These are phyloP conservation scores for Moesziomyces sp. DNA, from an alignment of 1,284 basidiomycete genomes.

Conservation along the genomic window DNA sequence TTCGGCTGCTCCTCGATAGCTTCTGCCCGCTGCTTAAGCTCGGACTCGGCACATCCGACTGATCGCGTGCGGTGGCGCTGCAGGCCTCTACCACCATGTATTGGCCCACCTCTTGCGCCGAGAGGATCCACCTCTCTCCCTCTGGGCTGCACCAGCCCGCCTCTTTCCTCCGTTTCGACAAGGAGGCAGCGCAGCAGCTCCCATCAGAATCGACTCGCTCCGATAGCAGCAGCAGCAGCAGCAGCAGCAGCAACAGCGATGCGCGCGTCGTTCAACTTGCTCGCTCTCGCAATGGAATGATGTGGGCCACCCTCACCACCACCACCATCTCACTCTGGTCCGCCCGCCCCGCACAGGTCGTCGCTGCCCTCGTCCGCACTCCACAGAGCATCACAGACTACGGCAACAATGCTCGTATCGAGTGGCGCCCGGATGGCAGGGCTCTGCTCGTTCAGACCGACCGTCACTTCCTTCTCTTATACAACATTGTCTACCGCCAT, in stretches of 20 bases:
- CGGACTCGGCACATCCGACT: too few species aligned
- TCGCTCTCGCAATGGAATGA: slow-evolving; percentile 48
- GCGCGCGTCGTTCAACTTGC: slow-evolving; percentile 49
- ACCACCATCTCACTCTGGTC: slow-evolving; percentile 57
- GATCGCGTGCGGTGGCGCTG: too few species aligned
- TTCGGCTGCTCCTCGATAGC: too few species aligned
- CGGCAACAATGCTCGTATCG: slow-evolving; percentile 54
- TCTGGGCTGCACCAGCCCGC: slow-evolving; percentile 43
- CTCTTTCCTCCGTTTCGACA: slow-evolving; percentile 37
- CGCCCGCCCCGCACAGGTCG: slow-evolving; percentile 57
- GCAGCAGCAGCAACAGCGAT: slow-evolving; percentile 2
- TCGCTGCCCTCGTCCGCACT: slow-evolving; percentile 59
- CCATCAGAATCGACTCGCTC: neutral
- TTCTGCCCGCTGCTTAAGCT: too few species aligned
- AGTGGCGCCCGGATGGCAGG: slow-evolving; percentile 55
- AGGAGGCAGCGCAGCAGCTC: slow-evolving; percentile 44
- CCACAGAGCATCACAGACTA: slow-evolving; percentile 58
- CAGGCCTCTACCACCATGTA: slow-evolving; percentile 48
- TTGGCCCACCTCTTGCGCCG: slow-evolving; percentile 62
- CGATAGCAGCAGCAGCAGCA: neutral
- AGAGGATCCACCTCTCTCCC: slow-evolving; percentile 55
- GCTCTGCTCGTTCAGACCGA: slow-evolving; percentile 51
- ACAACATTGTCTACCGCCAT: slow-evolving; percentile 44
- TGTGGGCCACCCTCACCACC: slow-evolving; percentile 56
- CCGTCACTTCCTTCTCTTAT: slow-evolving; percentile 50